phyloP scores from a whole-genome alignment of 495 filamentous ascomycete species.

The Hypoxylon lienhwacheense region DNA sequence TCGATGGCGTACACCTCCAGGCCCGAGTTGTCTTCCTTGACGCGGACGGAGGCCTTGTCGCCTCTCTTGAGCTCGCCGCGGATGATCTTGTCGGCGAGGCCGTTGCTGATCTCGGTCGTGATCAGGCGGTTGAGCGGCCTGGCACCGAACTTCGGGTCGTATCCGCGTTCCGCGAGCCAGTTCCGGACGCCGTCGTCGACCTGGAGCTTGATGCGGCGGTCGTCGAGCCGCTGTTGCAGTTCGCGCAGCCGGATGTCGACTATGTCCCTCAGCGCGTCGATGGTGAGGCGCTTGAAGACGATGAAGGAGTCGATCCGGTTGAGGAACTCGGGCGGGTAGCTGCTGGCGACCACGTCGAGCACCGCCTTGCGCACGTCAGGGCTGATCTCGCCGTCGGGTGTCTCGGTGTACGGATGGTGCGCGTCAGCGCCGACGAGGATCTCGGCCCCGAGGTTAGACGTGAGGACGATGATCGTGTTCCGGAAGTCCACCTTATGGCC shows the following conservation, averaged over 20 bases:
- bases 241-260: slow-evolving; percentile 90
- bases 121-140: slow-evolving; percentile 93
- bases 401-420: slow-evolving; percentile 60
- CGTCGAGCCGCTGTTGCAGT: slow-evolving; percentile 78
- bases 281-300: slow-evolving; percentile 82
- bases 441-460: slow-evolving; percentile 85
- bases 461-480: slow-evolving; percentile 94
- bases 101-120: slow-evolving; percentile 82
- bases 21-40: slow-evolving; percentile 59
- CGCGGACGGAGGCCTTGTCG: slow-evolving; percentile 66
- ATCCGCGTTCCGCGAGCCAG: slow-evolving; percentile 86
- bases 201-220: slow-evolving; percentile 76
- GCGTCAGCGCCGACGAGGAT: slow-evolving; percentile 65
- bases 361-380: slow-evolving; percentile 72
- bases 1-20: slow-evolving; percentile 44
- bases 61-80: slow-evolving; percentile 77
- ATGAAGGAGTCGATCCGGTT: slow-evolving; percentile 98
- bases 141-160: slow-evolving; percentile 89
- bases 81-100: slow-evolving; percentile 88
- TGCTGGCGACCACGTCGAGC: slow-evolving; percentile 78
- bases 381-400: slow-evolving; percentile 64
- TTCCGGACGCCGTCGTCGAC: slow-evolving; percentile 71
- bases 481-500: slow-evolving; percentile 96
- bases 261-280: slow-evolving; percentile 80
- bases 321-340: slow-evolving; percentile 91